Conservation (phyloP, 1,139 yeast species). For the Debaryomyces subglobosus region DNA sequence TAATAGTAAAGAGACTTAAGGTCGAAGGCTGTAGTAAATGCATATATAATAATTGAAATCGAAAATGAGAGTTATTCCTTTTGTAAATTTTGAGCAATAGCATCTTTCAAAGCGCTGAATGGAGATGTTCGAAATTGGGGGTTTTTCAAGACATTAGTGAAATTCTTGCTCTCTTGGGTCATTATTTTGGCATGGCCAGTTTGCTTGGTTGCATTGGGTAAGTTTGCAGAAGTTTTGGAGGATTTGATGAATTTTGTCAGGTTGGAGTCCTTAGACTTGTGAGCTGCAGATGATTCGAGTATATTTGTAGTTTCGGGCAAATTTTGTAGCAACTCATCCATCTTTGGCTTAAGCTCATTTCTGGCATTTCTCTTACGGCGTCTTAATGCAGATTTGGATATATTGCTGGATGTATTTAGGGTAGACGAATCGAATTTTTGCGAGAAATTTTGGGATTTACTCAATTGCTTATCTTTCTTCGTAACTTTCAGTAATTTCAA, state of each 20-base stretch:
- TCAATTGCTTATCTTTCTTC: slow-evolving; percentile 56
- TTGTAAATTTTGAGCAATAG: slow-evolving; percentile 24
- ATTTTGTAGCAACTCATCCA: slow-evolving; percentile 61
- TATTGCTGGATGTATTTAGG: slow-evolving; percentile 38
- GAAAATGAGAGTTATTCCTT: not conserved
- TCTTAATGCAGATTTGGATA: slow-evolving; percentile 66
- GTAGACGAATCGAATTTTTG: slow-evolving; percentile 32
- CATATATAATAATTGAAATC: not conserved
- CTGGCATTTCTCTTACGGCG: slow-evolving; percentile 66
- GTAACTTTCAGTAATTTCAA: slow-evolving; percentile 55
- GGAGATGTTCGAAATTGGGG: slow-evolving; percentile 56
- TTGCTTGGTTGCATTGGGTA: slow-evolving; percentile 61
- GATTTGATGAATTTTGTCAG: slow-evolving; percentile 17
- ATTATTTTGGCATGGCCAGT: slow-evolving; percentile 60
- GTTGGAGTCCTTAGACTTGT: slow-evolving; percentile 11
- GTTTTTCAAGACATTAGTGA: slow-evolving; percentile 56
- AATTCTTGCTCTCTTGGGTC: slow-evolving; percentile 56
- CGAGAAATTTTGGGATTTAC: slow-evolving; percentile 33
- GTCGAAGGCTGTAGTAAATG: not conserved
- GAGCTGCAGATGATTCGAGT: slow-evolving; percentile 1
- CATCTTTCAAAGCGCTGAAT: slow-evolving; percentile 58
- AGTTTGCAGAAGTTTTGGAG: slow-evolving; percentile 41
- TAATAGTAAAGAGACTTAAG: not conserved
- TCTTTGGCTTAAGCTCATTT: slow-evolving; percentile 65
- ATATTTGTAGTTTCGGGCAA: slow-evolving; percentile 40